Evolutionary conservation across 805 yeast species (phyloP), one percentile per base, ranked within the genome.

Genomic region (Saccharomycopsis sp.): DNA sequence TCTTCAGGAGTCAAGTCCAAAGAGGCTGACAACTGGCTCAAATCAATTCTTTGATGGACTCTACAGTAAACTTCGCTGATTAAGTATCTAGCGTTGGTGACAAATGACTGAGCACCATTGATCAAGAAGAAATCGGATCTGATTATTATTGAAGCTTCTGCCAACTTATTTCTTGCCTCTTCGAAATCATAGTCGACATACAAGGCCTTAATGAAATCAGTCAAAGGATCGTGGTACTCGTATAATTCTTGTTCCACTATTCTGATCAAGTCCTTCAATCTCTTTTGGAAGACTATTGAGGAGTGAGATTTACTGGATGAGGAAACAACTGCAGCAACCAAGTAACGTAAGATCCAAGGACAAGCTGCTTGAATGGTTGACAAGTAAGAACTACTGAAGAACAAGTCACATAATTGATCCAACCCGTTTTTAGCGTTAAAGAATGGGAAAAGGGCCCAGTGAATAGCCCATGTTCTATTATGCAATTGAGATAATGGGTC

Each of bases 261-360:
- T 62, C 80, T 76, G 54, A 82, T 74, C 54, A 84, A 69, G 63
- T 85, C 89, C 69, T 76, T 82, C 58, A 84, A 72, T 65, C 80
- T 78, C 67, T 81, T 80, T 66, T 78, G 81, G 73, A 77, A 75
- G 50, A 57, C 67, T 54, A 75, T 68, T 61, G 65, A 53, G 35
- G 55, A 65, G 63, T 59, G 68, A 56, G 64, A 65, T 65, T 63
- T 70, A 68, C 56, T 70, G 52, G 72, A 69, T 15, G 77, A 70
- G 15, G 75, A 68, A 51, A 76, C 72, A 56, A 83, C 84, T n/a
- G 86, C 85, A 29, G 81, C 86, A 24, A 82, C 79, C 57, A 85
- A 69, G 67, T 85, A 85, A 66, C 89, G 78, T 63, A 84, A 69
- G 54, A 85, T 73, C 90, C 90, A 85, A 20, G 89, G 90, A 67